Evolutionary conservation across 2,329 filamentous ascomycete genomes (phyloP).

Genomic region (Stagonosporopsis vannaccii): DNA sequence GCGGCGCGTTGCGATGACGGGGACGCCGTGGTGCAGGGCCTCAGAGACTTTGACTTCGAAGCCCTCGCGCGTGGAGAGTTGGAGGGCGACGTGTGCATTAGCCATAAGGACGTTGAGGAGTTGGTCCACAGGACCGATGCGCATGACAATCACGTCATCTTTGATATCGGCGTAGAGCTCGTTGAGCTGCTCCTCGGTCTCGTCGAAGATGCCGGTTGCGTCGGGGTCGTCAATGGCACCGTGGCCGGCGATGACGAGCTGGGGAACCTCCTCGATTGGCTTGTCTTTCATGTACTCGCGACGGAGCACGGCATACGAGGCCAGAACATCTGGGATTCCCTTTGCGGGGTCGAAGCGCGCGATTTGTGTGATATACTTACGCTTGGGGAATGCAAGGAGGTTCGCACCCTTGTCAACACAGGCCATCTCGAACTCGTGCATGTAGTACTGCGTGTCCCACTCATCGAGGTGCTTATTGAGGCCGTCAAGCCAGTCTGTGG

Average conservation of each 20-base stretch:
- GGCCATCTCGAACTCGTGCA: constrained; percentile 73
- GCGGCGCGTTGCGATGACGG: constrained; percentile 75
- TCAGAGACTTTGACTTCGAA: constrained; percentile 90
- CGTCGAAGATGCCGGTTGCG: constrained; percentile 73
- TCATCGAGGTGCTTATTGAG: constrained; percentile 76
- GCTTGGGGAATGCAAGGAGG: constrained; percentile 64
- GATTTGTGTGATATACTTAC: constrained; percentile 80
- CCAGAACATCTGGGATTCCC: constrained; percentile 79
- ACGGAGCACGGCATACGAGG: constrained; percentile 77
- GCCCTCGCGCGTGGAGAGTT: constrained; percentile 81
- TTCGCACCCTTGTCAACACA: constrained; percentile 67
- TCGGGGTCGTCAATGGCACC: constrained; percentile 84
- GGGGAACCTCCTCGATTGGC: constrained; percentile 63
- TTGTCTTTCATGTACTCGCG: constrained; percentile 63
- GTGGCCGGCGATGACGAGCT: constrained; percentile 80
- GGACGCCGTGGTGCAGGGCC: constrained; percentile 79
- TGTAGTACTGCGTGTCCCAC: constrained; percentile 77
- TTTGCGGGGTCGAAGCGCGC: constrained; percentile 86
- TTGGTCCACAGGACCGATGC: constrained; percentile 79
- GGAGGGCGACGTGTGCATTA: constrained; percentile 75
- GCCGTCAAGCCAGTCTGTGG: constrained; percentile 85
- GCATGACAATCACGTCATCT: constrained; percentile 75
- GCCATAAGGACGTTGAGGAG: constrained; percentile 78
- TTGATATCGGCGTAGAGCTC: constrained; percentile 58
- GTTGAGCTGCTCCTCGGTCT: constrained; percentile 73